phyloP scores from a whole-genome alignment of 495 filamentous ascomycete species.

The Trichoderma gamsii region DNA sequence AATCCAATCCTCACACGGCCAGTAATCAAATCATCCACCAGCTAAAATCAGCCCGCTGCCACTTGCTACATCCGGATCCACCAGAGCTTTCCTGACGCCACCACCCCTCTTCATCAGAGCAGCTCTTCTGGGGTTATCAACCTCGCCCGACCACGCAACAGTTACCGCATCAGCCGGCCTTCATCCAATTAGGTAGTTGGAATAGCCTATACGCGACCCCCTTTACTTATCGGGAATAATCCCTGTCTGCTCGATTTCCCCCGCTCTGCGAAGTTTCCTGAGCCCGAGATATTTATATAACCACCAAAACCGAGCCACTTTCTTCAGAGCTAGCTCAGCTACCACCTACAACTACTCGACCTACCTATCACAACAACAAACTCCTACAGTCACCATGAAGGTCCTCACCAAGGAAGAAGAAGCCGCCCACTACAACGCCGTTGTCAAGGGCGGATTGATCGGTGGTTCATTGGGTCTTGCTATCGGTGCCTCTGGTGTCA shows the following conservation, averaged over 20 bases:
- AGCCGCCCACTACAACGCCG: slow-evolving; percentile 53
- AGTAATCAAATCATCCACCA: not conserved
- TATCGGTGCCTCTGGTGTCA: slow-evolving; percentile 58
- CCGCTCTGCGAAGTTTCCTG: slow-evolving; percentile 3
- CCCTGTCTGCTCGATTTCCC: not conserved
- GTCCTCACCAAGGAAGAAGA: slow-evolving; percentile 92
- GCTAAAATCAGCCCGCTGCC: not conserved
- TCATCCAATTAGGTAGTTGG: not conserved
- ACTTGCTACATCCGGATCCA: not conserved
- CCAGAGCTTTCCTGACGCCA: not conserved
- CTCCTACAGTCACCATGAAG: slow-evolving; percentile 62
- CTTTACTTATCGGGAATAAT: not conserved
- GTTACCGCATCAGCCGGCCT: not conserved
- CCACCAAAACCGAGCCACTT: not conserved
- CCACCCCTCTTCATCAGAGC: not conserved
- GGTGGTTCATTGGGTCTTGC: slow-evolving; percentile 62
- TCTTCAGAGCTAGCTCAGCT: not conserved
- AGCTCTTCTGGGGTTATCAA: not conserved
- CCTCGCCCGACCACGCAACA: not conserved
- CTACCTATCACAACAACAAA: slow-evolving; percentile 10
- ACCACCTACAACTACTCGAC: not conserved
- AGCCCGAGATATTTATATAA: not conserved
- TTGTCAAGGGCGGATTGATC: slow-evolving; percentile 69
- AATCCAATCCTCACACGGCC: not conserved
- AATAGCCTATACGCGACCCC: not conserved